These are phyloP conservation scores for Alopecurus myosuroides DNA, from an alignment of 176 grass and related monocot genomes.

Conservation along the genomic window DNA sequence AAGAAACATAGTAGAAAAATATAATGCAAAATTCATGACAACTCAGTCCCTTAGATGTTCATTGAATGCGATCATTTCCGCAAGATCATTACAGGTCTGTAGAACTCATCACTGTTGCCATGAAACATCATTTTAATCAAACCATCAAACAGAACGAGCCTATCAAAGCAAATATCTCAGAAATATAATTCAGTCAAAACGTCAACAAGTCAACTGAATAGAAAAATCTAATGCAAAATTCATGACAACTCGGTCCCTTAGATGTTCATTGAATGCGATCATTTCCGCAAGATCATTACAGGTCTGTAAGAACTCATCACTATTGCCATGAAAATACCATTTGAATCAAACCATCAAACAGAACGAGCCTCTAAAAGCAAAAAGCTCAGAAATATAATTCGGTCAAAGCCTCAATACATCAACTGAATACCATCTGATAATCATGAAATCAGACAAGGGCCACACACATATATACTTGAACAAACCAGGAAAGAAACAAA, in stretches of 20 bases:
- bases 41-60: constrained; percentile 45
- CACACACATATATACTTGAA: background rate
- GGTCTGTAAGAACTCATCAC: constrained; percentile 72
- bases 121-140: background rate
- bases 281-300: constrained; percentile 86
- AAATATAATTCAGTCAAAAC: background rate
- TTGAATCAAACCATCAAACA: background rate
- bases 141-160: background rate
- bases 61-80: constrained; percentile 64
- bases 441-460: background rate
- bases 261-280: constrained; percentile 73
- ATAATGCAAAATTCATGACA: background rate
- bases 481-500: no score
- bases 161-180: background rate
- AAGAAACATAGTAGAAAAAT: background rate
- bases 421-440: background rate
- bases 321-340: background rate
- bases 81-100: constrained; percentile 92
- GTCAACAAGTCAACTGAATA: no score
- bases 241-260: constrained; percentile 2
- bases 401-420: background rate
- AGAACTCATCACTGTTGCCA: constrained; percentile 43
- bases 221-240: background rate
- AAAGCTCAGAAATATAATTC: background rate
- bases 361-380: background rate